phyloP scores from a whole-genome alignment of 305 asterid genomes.

The Solanum hybrid region DNA sequence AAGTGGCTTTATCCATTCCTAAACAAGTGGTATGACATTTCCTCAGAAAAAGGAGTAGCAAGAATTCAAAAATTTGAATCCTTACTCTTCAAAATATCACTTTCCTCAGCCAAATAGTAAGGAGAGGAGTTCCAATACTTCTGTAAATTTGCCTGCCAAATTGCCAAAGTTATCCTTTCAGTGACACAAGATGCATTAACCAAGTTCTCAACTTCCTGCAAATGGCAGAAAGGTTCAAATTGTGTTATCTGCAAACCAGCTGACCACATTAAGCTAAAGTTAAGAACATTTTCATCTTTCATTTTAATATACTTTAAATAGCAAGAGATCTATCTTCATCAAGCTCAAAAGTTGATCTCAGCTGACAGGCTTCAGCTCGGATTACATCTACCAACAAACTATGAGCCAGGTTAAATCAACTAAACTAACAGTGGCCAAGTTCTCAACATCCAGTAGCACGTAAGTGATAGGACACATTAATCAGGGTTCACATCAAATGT shows the following conservation, averaged over 20 bases:
- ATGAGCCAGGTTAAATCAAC: background rate
- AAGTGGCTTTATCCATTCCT: background rate
- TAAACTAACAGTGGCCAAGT: background rate
- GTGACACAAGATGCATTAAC: conserved; percentile 28
- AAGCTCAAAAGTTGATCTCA: background rate
- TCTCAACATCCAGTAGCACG: background rate
- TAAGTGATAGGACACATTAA: background rate
- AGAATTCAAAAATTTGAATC: background rate
- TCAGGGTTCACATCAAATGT: background rate
- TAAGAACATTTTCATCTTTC: no score
- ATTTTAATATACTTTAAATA: no score
- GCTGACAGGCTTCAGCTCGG: background rate
- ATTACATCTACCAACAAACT: background rate
- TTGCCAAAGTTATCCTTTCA: conserved; percentile 14
- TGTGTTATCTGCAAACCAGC: background rate
- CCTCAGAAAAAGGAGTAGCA: conserved; percentile 1
- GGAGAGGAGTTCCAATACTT: conserved; percentile 36
- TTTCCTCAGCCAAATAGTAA: conserved; percentile 39
- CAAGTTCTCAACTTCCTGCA: conserved; percentile 43
- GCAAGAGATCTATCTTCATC: background rate
- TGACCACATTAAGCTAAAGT: background rate
- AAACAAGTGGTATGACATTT: background rate
- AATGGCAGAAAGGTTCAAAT: background rate
- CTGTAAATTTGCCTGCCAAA: conserved; percentile 33
- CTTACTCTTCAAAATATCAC: conserved; percentile 28